These are phyloP conservation scores for Choiromyces venosus DNA, from an alignment of 495 filamentous ascomycete genomes.

Conservation along the genomic window DNA sequence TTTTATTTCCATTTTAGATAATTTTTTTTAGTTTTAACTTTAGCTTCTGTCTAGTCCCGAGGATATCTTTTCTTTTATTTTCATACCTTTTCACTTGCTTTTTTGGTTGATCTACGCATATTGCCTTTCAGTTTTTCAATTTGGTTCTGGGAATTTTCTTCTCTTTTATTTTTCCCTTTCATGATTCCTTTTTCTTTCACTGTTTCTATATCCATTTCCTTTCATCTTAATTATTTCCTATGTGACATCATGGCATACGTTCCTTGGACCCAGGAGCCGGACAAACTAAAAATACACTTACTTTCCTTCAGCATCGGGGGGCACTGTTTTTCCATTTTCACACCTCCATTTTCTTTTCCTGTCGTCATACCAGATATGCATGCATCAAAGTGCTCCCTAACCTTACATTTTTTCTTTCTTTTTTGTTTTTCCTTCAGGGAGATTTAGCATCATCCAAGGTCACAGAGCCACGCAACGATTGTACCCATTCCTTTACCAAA, in stretches of 20 bases:
- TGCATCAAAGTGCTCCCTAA: background rate
- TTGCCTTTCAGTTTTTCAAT: background rate
- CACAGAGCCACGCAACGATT: too few species aligned
- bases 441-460: background rate
- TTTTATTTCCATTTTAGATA: background rate
- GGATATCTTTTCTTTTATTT: background rate
- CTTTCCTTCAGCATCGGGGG: background rate
- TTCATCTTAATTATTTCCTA: background rate
- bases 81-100: background rate
- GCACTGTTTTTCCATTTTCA: background rate
- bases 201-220: background rate
- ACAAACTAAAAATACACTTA: background rate
- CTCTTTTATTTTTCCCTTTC: background rate
- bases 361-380: background rate
- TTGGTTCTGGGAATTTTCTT: background rate
- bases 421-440: background rate
- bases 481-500: constrained; percentile 1
- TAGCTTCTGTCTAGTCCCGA: background rate
- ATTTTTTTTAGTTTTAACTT: background rate
- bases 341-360: background rate
- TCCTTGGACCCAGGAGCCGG: background rate
- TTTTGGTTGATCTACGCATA: background rate
- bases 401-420: background rate
- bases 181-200: background rate
- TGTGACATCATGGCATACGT: constrained; percentile 1